Percentiles rank a stretch among this genome's conserved stretches.
phyloP scores from a whole-genome alignment of 805 yeast genomes.

The Jamesozyma hellenica region DNA sequence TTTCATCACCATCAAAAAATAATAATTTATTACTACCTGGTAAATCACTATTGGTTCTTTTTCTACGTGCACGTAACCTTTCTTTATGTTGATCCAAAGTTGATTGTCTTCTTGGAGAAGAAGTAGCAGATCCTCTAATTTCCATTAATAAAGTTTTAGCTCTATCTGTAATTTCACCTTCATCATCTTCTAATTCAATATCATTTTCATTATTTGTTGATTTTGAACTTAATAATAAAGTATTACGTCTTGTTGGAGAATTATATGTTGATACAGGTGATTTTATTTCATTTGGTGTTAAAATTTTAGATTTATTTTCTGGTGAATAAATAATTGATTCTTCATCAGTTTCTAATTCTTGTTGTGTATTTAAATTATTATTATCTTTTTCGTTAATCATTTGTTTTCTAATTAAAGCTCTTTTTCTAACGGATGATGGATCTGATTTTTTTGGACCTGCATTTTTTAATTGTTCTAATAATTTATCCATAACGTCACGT shows the following conservation, averaged over 20 bases:
- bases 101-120: conserved; percentile 18
- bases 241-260: conserved; percentile 1
- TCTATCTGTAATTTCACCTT: conserved; percentile 31
- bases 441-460: conserved; percentile 76
- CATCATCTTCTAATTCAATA: conserved; percentile 14
- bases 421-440: conserved; percentile 66
- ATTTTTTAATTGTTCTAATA: conserved; percentile 77
- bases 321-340: conserved; percentile 27
- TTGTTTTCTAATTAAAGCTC: conserved; percentile 66
- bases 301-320: conserved; percentile 4
- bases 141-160: conserved; percentile 58
- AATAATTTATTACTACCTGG: conserved; percentile 9
- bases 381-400: conserved; percentile 28
- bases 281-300: conserved; percentile 4
- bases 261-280: neutral
- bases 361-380: conserved; percentile 5
- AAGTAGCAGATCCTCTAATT: conserved; percentile 35
- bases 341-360: conserved; percentile 18
- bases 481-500: conserved; percentile 65
- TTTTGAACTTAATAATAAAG: neutral
- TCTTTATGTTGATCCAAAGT: conserved; percentile 21
- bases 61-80: conserved; percentile 21
- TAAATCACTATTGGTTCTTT: conserved; percentile 9
- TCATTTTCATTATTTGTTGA: neutral
- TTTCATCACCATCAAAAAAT: conserved; percentile 7